Base-by-base conservation (phyloP, 768 basidiomycete species). In the Brasilioporus rufonigricans region DNA sequence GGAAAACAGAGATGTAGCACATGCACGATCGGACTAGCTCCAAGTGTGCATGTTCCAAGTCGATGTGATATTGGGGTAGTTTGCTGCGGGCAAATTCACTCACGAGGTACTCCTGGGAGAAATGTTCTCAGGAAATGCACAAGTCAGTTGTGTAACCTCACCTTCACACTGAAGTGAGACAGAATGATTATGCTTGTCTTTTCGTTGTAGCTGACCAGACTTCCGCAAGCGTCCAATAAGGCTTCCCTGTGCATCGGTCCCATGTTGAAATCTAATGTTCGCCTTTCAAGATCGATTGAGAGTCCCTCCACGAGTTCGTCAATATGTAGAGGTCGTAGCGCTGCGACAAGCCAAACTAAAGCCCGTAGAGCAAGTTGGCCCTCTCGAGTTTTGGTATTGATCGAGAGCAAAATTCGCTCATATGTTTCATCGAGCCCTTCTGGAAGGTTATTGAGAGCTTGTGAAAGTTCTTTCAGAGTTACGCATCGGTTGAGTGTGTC, bases 191-290 rank as follows among this genome's bases (percentile, higher is more conserved):
- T 10, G 2, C 12, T 41, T 19, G 51, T 39, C 18, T 33, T 40
- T 24, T 40, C 36, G 13, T 7, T 45, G 16, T 56, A 54, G 6
- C 50, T 56, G 7, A 56, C 44, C 3, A 56, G 31, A 16, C 51
- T 56, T 13, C 52, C 51, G 21, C 55, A 56, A 0, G 55, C 55
- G 32, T 55, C 52, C 38, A 56, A 14, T n/a, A 55, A 29, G 0
- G 44, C 44, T 9, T 43, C 44, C 10, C 4, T 46, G 6, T 56
- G 55, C 55, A 56, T 46, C 13, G 55, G 55, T 16, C 44, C 19
- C 4, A 41, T 23, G 9, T 47, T 36, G 1, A 1, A 16, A 32
- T 53, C 52, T 12, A 53, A n/a, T 8, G 23, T 29, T 29, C 52
- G 38, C n/a, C 23, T 33, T 16, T 16, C 5, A 33, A 53, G 38